These are phyloP conservation scores for Aspergillus nanangensis DNA, from an alignment of 495 filamentous ascomycete genomes.

Conservation along the genomic window DNA sequence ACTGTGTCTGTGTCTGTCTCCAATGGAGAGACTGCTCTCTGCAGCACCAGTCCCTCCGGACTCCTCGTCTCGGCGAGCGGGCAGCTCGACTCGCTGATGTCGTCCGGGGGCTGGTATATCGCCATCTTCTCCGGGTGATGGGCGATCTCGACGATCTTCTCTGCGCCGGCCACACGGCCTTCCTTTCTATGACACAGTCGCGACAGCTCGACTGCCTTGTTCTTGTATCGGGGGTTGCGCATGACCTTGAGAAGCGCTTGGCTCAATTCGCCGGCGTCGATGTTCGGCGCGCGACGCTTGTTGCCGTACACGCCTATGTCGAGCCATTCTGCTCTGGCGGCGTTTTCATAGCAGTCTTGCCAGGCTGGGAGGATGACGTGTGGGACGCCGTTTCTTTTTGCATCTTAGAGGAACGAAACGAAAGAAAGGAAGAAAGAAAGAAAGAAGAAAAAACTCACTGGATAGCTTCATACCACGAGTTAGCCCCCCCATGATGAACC, in stretches of 20 bases:
- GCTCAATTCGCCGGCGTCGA: constrained; percentile 25
- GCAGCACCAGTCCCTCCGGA: constrained; percentile 8
- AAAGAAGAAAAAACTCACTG: too few relatives aligned
- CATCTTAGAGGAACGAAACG: too few relatives aligned
- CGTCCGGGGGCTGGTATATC: constrained; percentile 10
- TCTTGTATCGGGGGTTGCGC: constrained; percentile 15
- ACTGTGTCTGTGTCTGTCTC: neutral
- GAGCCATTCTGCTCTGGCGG: constrained; percentile 42
- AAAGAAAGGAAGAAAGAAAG: too few relatives aligned
- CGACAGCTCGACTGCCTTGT: constrained; percentile 12
- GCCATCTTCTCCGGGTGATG: constrained; percentile 15
- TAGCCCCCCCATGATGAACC: constrained; percentile 50
- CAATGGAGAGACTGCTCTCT: too few relatives aligned
- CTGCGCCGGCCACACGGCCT: constrained; percentile 15
- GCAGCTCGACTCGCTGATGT: constrained; percentile 3
- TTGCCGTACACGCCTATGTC: constrained; percentile 48
- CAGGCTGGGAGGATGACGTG: constrained; percentile 48
- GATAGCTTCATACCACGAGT: constrained; percentile 50
- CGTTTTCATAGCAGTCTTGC: constrained; percentile 48
- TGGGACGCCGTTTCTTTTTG: constrained; percentile 46
- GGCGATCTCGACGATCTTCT: constrained; percentile 20
- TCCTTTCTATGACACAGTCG: constrained; percentile 17
- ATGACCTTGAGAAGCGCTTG: constrained; percentile 27
- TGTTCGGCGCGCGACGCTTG: constrained; percentile 24
- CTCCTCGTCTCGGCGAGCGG: constrained; percentile 11